Base-by-base conservation (phyloP, 768 basidiomycete species). In the Phanerodontia chrysosporium region DNA sequence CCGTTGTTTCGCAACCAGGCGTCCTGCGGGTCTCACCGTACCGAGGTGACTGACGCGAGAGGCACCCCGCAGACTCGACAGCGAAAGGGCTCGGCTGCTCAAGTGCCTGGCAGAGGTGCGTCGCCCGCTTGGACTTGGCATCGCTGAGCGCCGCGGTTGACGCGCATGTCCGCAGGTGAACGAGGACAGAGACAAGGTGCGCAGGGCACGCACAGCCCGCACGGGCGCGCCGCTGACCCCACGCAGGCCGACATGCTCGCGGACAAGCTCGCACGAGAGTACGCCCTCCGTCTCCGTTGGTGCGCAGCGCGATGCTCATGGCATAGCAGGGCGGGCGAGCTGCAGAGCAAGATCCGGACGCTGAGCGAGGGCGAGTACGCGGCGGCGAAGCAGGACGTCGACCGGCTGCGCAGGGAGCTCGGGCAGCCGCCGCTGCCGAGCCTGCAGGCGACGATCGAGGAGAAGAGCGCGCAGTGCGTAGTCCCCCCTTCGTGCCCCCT, bases 281-380 rank as follows among this genome's bases (percentile, higher is more conserved):
- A 68, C 21, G 82, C 69, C 2, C 36, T 22, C 25, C 36, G 42
- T 12, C 9, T 22, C 16, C 14, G 18, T 27, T 22, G 3, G 8
- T 30, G 13, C 32, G 27, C 9, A 2, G 13, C 21, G 28, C n/a
- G 25, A 10, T 49, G 46, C 35, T 62, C 65, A 48, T 68, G 21
- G 25, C 35, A 21, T 53, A 16, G 56, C 61, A 91, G 89, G 70
- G 87, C 87, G 66, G 67, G 68, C 22, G 86, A 87, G n/a, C 78
- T 90, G 29, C 84, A 85, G 3, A 69, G 74, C 36, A 88, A 88
- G 71, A 91, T 93, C 60, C 73, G 76, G 36, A 71, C 74, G 13
- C 76, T 93, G 12, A 84, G 87, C 22, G 89, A 90, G 49, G 87
- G 86, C 35, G 90, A 92, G 62, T 93, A 93, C 67, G 77, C 86